phyloP scores from a whole-genome alignment of 805 yeast species.

The Wickerhamomyces alni region DNA sequence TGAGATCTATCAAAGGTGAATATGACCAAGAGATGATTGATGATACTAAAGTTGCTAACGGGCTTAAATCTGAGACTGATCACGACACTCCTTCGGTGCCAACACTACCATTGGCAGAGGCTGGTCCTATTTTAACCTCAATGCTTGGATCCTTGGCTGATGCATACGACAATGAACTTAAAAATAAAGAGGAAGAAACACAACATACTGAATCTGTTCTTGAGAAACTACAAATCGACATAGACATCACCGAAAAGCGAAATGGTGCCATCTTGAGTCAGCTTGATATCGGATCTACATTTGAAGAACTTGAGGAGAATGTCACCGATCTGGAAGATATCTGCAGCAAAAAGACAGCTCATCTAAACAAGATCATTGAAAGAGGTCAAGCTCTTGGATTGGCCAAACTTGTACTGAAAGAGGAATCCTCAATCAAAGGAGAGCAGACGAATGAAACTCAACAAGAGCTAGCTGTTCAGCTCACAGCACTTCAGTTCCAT shows the following conservation, averaged over 20 bases:
- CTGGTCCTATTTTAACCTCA: conserved; percentile 23
- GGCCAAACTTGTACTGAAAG: conserved; percentile 52
- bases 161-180: conserved; percentile 51
- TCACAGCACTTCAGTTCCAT: conserved; percentile 48
- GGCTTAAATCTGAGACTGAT: neutral
- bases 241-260: conserved; percentile 29
- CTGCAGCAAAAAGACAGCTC: conserved; percentile 24
- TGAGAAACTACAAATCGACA: conserved; percentile 33
- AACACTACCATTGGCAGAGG: conserved; percentile 19
- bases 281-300: conserved; percentile 15
- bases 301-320: conserved; percentile 13
- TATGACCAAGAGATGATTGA: conserved; percentile 3
- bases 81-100: conserved; percentile 10
- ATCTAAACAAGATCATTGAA: conserved; percentile 43
- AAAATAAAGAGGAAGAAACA: conserved; percentile 47
- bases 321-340: conserved; percentile 13
- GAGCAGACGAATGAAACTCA: conserved; percentile 8
- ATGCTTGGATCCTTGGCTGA: conserved; percentile 41
- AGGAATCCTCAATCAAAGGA: conserved; percentile 32
- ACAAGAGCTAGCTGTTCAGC: conserved; percentile 29
- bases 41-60: conserved; percentile 5
- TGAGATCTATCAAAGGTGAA: conserved; percentile 27
- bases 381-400: conserved; percentile 57
- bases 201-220: conserved; percentile 41
- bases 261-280: conserved; percentile 22